Conservation (phyloP, 2,329 filamentous ascomycete species). For the Aureobasidium zeae region DNA sequence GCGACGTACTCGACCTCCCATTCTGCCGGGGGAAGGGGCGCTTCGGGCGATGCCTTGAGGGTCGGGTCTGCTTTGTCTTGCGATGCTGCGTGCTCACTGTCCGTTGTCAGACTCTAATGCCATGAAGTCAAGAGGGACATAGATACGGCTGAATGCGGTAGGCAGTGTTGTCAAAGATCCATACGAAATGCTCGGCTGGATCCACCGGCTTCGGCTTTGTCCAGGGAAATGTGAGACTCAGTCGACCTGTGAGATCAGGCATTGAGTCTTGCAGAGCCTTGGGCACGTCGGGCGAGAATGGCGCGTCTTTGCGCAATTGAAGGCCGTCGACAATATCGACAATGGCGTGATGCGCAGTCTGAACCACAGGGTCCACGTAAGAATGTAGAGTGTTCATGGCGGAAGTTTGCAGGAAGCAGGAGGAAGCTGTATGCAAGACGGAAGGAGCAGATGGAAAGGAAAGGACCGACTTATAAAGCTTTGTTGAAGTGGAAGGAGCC, state of each 20-base stretch:
- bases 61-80: neutral
- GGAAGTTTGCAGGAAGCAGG: neutral
- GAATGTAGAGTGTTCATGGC: neutral
- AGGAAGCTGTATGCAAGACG: neutral
- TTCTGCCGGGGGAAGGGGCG: conserved; percentile 11
- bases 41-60: neutral
- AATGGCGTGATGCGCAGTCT: conserved; percentile 4
- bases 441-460: neutral
- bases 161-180: conserved; percentile 86
- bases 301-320: conserved; percentile 20
- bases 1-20: conserved; percentile 82
- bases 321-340: conserved; percentile 8
- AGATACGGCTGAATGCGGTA: conserved; percentile 40
- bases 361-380: neutral
- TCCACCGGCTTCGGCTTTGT: conserved; percentile 38
- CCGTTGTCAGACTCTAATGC: conserved; percentile 2
- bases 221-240: conserved; percentile 6
- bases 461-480: too few relatives aligned
- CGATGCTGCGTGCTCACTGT: neutral
- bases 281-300: conserved; percentile 26
- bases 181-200: conserved; percentile 61
- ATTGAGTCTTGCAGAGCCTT: conserved; percentile 25
- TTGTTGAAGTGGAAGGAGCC: too few relatives aligned
- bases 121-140: too few relatives aligned
- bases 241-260: conserved; percentile 22